Evolutionary conservation across 2,329 filamentous ascomycete genomes (phyloP), one percentile per base, ranked within the genome.

Genomic region (Aspergillus sp.): DNA sequence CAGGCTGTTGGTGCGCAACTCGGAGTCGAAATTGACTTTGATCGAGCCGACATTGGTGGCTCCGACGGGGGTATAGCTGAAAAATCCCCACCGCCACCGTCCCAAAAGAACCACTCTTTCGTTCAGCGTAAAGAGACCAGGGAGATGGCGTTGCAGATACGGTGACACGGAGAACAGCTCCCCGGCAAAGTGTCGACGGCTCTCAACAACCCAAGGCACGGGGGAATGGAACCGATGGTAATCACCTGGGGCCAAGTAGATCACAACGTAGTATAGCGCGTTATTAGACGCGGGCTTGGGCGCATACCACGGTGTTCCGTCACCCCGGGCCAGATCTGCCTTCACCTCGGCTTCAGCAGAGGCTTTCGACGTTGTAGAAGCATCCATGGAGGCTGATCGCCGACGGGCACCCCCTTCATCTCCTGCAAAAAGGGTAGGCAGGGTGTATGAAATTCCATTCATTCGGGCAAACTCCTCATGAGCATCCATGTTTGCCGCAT

Each of bases 191-290:
- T 99, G 94, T n/a, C 94, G 89, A 41, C 95, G 86, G 59, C 87
- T 87, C 73, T 97, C 89, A 31, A 94, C 94, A 14, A 99, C 91
- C 94, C 94, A 99, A 62, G 90, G 88, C 2, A 91, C 87, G 0
- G 94, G 94, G 1, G 90, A 96, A 77, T 99, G 95, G 78, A 97
- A 99, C 59, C 93, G 89, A 76, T 99, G 94, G 76, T 99, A 99
- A 76, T 99, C 95, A 46, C 94, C 94, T 0, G 94, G 94, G 0
- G 95, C 94, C 41, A 99, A 85, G 75, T 99, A 99, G 66, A 99
- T 86, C 58, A 99, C 95, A 56, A 81, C 89, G 73, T 97, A 99
- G 78, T 96, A 96, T 6, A 99, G 82, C 9, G 87, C 84, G 71
- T 76, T 80, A 70, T 82, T 82, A 49, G 83, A 81, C 17, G 78